Conservation (phyloP, 169 alveolate species). For the Fabrea salina region DNA sequence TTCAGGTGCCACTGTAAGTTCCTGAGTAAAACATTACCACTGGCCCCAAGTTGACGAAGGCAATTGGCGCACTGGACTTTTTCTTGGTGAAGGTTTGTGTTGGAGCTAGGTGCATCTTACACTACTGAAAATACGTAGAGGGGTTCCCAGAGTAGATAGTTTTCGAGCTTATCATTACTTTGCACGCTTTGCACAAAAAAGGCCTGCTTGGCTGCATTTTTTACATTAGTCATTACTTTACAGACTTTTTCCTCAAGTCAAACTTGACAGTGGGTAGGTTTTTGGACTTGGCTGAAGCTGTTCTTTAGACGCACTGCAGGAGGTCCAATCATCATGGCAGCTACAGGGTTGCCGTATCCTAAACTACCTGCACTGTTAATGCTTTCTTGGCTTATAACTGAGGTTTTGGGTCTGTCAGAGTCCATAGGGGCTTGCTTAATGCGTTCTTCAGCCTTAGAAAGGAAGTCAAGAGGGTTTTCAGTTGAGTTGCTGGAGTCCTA, state of each 20-base stretch:
- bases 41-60: background rate
- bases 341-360: background rate
- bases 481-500: too few relatives aligned
- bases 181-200: slow-evolving; percentile 20
- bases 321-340: slow-evolving; percentile 14
- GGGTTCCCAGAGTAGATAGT: slow-evolving; percentile 10
- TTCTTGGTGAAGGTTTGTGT: background rate
- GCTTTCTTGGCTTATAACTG: background rate
- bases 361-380: background rate
- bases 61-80: background rate
- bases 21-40: slow-evolving; percentile 32
- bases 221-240: background rate
- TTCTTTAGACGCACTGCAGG: background rate
- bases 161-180: background rate
- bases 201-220: slow-evolving; percentile 17
- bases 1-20: slow-evolving; percentile 25
- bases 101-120: background rate
- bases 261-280: background rate
- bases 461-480: background rate
- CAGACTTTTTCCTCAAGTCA: background rate
- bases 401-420: background rate
- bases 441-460: background rate
- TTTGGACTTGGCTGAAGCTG: background rate
- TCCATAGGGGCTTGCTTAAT: background rate
- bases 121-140: background rate